Evolutionary conservation across 2,329 filamentous ascomycete genomes (phyloP), one percentile per base, ranked within the genome.

Genomic region (Geosmithia putterillii): DNA sequence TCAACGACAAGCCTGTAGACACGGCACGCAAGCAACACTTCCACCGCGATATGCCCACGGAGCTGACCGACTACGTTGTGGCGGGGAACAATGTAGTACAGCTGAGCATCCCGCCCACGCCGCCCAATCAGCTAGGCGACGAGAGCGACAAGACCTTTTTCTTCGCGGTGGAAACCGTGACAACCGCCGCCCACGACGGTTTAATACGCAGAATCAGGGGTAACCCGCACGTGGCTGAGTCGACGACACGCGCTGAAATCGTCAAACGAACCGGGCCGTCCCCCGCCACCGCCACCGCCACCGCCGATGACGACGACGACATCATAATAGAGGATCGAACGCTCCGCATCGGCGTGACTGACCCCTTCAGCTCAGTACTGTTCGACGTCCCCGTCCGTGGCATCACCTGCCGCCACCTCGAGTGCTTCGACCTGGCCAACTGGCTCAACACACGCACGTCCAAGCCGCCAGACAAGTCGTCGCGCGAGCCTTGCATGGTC

Each of bases 371-470:
- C 45, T 66, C 73, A 1, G 63, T 55, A 12, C 70, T 92, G 10
- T 88, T 84, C 56, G 66, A 74, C 5, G 69, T 73, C 0, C 90
- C 92, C 1, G 86, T 81, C 2, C 81, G 89, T 22, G 80, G 86
- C 21, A 64, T 54, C 7, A 52, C 59, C 3, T 98, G 92, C 58
- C 66, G 67, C 20, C 90, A 98, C 56, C 66, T 82, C 32, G 86
- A 95, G 56, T 95, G 88, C 56, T 95, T 96, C 56, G 90, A 96
- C 57, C 76, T 95, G 7, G 74, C 83, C 18, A 89, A 76, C 1
- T 96, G 86, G 66, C 72, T 98, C 8, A 60, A 69, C 14, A 86
- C 82, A 5, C 77, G 86, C 37, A 66, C 69, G 5, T 61, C 63
- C 14, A 72, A 70, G 47, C 57, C 22, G n/a, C 32, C 48, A 3